Evolutionary conservation across 208 protist genomes (phyloP), one percentile per base, ranked within the genome.

Genomic region (Acanthamoeba castellanii): DNA sequence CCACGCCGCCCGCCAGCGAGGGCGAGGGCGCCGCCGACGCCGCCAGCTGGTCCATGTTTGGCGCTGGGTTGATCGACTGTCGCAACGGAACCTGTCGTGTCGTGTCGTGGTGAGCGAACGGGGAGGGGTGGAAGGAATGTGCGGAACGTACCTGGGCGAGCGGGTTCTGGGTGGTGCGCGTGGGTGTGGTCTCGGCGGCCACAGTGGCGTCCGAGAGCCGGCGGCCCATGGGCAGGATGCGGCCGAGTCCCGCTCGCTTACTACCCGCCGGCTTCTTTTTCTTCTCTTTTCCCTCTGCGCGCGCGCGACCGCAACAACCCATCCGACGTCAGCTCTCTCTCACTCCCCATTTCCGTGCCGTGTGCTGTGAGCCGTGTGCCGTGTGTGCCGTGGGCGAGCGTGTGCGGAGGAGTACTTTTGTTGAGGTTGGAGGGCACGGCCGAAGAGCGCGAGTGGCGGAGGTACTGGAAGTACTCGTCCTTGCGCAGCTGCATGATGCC

Each of bases 391-490:
- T 37, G 37, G 37, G 37, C 37, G 20, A 74, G n/a, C 11, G 27
- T 13, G 66, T 32, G 22, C 11, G 66, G 66, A 37, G 22, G 9
- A 20, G 70, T 42, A 78, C 70, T 78, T n/a, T 78, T 78, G 70
- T 34, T 78, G 70, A 78, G n/a, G 70, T 78, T 20, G n/a, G 70
- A 78, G 70, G 70, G 70, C 70, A 78, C 70, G 70, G 70, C 70
- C 16, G 70, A 78, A 20, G 70, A 14, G 6, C 82, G 82, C 18
- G 55, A 66, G 34, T 37, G 30, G 11, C 82, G 82, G 14, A 89
- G 82, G 82, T 89, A 89, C 22, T 57, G 52, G 55, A 89, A 89
- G 82, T 89, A 89, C n/a, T 89, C 85, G 45, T 92, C 85, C 85
- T 92, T 92, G 76, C 76, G 76, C 22, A 85, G 76, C 55, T 92